Evolutionary conservation across 1,284 basidiomycete species (phyloP).

Genomic region (Heimioporus retisporus): DNA sequence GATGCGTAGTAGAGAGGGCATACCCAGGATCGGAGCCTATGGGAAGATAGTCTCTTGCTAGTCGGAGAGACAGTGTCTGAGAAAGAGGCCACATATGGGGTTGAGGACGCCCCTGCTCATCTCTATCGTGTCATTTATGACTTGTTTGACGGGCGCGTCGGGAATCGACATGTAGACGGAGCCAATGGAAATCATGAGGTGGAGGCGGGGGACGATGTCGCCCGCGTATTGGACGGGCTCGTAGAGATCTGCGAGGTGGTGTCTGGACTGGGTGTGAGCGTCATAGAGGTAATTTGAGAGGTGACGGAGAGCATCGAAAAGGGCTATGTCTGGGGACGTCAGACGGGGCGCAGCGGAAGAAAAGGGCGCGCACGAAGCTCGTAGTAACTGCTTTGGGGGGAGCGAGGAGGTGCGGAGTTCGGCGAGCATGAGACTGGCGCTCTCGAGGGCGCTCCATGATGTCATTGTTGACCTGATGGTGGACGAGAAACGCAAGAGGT

Average conservation of each 20-base stretch:
- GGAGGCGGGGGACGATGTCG: constrained; percentile 93
- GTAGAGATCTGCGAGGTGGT: constrained; percentile 96
- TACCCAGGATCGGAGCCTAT: constrained; percentile 87
- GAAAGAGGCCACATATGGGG: constrained; percentile 92
- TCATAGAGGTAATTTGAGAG: constrained; percentile 96
- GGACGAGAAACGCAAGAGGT: too few species aligned
- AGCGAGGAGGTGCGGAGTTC: constrained; percentile 93
- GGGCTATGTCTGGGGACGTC: constrained; percentile 84
- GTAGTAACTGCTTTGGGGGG: constrained; percentile 97
- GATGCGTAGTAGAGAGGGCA: constrained; percentile 39
- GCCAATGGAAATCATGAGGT: constrained; percentile 98
- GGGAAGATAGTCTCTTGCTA: constrained; percentile 94
- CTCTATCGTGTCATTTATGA: constrained; percentile 99
- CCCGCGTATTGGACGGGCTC: constrained; percentile 98
- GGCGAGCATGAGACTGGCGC: constrained; percentile 94
- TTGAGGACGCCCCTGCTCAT: constrained; percentile 97
- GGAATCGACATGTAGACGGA: constrained; percentile 98
- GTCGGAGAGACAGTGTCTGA: constrained; percentile 94
- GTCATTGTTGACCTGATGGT: constrained; percentile 81
- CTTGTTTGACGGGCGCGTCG: constrained; percentile 96
- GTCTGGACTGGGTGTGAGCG: constrained; percentile 88
- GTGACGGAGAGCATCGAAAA: constrained; percentile 94
- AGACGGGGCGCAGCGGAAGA: background rate
- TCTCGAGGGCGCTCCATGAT: constrained; percentile 97
- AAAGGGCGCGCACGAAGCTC: constrained; percentile 83